Base-by-base conservation (phyloP, 257 asterid genomes). In the Buddleja alternifolia region DNA sequence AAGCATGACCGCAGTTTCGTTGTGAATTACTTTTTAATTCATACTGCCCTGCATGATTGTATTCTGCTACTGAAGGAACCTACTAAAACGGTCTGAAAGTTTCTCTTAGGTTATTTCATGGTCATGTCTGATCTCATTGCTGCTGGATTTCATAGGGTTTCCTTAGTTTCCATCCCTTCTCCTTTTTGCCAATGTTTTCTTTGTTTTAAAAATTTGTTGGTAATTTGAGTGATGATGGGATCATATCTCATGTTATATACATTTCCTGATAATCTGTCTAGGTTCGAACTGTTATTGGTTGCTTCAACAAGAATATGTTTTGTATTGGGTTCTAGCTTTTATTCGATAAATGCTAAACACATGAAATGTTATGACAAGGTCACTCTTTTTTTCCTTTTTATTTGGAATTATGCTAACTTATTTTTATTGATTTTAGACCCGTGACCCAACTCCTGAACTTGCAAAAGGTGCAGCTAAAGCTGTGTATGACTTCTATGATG, bases 381-480 rank as follows among this genome's bases (percentile, higher is more conserved):
- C 25, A 67, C 32, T 67, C 36, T 47, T 48, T 66, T 11, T 40
- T 50, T 71, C 14, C 9, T 69, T 73, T 73, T 48, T 17, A 51
- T 67, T 67, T 21, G 53, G 68, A 44, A 29, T 16, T 71, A 51
- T 75, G 69, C 48, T 77, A 65, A 63, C 66, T 60, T 54, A 42
- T 55, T 42, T 61, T 42, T 61, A 23, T 50, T 58, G 34, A 7
- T 78, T 44, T 53, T n/a, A 93, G 99, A 94, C 73, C 62, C 90
- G 92, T 45, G 84, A 84, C 66, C 81, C 81, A 63, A 88, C 96
- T 66, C 96, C 96, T 59, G 96, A 77, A 79, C 96, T 83, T 54
- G 92, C 95, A 57, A 87, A 84, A 81, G 99, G 99, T 77, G 99
- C 99, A 66, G 89, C 97, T 60, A 84, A 83, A 74, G 99, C 97